Conservation (phyloP, 2,329 filamentous ascomycete genomes). For the Pseudocercospora cruenta region DNA sequence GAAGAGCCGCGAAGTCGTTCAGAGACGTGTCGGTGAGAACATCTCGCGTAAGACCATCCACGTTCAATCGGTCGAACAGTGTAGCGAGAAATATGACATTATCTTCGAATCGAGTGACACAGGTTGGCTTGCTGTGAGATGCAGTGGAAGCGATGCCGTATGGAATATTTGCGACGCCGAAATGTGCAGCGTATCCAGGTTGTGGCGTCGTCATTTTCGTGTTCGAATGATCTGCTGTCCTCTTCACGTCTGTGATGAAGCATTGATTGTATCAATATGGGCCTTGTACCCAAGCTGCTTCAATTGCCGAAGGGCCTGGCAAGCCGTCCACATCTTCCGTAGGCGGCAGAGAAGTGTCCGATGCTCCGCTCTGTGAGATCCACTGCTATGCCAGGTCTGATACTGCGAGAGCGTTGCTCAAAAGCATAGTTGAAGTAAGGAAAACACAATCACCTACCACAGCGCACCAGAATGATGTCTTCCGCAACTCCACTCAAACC, state of each 20-base stretch:
- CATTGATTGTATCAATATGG: too few species aligned
- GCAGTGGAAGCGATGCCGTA: conserved; percentile 56
- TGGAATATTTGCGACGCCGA: conserved; percentile 58
- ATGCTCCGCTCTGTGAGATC: not conserved
- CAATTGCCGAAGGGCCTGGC: too few species aligned
- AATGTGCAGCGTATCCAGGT: conserved; percentile 43
- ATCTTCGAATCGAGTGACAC: conserved; percentile 57
- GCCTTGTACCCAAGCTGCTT: too few species aligned
- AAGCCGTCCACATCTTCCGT: conserved; percentile 17
- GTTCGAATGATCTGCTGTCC: too few species aligned
- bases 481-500: conserved; percentile 12
- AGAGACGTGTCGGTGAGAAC: conserved; percentile 44
- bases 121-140: conserved; percentile 44
- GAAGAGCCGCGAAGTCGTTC: conserved; percentile 55
- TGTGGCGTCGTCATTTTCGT: conserved; percentile 22
- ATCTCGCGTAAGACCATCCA: conserved; percentile 23
- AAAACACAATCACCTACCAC: not conserved
- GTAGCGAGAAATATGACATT: conserved; percentile 55
- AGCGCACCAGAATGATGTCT: conserved; percentile 12
- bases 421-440: too few species aligned
- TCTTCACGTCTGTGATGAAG: too few species aligned
- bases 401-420: too few species aligned
- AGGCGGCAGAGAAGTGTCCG: not conserved
- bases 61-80: not conserved
- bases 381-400: not conserved